Evolutionary conservation across 179 eudicot genomes (phyloP), one percentile per base, ranked within the genome.

Genomic region (Beta corolliflora): DNA sequence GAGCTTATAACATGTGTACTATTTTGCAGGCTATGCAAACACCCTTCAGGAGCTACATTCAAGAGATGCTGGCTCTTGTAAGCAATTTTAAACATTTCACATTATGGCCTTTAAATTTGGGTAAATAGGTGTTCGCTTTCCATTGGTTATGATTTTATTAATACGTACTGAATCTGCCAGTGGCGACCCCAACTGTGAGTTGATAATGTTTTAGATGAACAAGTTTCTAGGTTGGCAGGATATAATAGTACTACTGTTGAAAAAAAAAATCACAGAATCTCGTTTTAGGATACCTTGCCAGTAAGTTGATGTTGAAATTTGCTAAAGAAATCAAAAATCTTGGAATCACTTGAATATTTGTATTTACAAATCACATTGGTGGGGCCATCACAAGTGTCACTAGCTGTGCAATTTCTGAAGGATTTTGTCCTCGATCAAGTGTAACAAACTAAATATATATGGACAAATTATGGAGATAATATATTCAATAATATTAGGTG

Each of bases 1-100:
- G 11, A 25, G 29, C 29, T 25, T 25, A 25, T 25, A 18, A 48
- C 44, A n/a, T 78, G 7, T 65, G 56, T 77, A 3, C 54, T 74
- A 14, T 71, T 71, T 80, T 70, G 81, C 95, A 95, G 98, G 94
- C 94, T 54, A 83, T 85, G 91, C 99, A 95, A 89, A 95, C 99
- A 73, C 99, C 99, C 79, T 95, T 93, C 81, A 91, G 98, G 91
- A 88, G 91, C 89, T 95, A 95, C 82, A 90, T 95, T 53, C 91
- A 89, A 78, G 99, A 92, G 5, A 95, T 93, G 99, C 65, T 95
- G 85, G 90, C 91, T 78, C 90, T 90, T 80, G 99, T 95, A 87
- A 89, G 92, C 87, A 15, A 71, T 74, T 31, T n/a, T n/a, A 10
- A 1, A 36, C 31, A 3, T 10, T 79, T 68, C 45, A 18, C 1